Conservation (phyloP, 108 stramenopile genomes). For the Bacterosira constricta region DNA sequence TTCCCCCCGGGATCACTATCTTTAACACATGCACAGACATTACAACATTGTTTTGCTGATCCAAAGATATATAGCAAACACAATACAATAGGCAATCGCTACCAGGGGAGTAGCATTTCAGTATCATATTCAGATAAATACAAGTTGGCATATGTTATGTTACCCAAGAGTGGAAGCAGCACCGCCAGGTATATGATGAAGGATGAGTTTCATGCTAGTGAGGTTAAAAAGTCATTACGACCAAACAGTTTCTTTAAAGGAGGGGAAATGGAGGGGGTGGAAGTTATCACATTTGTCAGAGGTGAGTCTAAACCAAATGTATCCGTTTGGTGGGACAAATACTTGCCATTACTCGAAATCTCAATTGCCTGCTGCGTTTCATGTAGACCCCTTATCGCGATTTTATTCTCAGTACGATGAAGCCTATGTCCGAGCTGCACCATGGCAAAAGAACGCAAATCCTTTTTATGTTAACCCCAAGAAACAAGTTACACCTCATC, state of each 20-base stretch:
- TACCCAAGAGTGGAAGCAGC: slow-evolving; percentile 39
- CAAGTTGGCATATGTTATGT: slow-evolving; percentile 38
- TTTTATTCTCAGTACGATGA: slow-evolving; percentile 31
- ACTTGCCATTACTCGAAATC: too few relatives aligned
- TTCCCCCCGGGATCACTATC: slow-evolving; percentile 28
- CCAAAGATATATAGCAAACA: slow-evolving; percentile 33
- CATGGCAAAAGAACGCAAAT: slow-evolving; percentile 3
- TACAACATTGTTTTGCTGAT: slow-evolving; percentile 33
- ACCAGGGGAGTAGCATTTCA: slow-evolving; percentile 3
- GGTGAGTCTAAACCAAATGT: too few relatives aligned
- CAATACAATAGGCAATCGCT: not conserved
- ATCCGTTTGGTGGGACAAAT: too few relatives aligned
- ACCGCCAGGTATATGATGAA: slow-evolving; percentile 36
- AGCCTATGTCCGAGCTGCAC: slow-evolving; percentile 8
- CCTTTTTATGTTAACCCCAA: not conserved
- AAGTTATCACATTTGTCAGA: slow-evolving; percentile 40
- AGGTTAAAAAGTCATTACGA: slow-evolving; percentile 12
- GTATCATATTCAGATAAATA: slow-evolving; percentile 35
- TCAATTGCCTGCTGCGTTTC: too few relatives aligned
- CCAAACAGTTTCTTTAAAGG: not conserved
- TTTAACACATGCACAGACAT: slow-evolving; percentile 23
- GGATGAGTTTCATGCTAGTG: slow-evolving; percentile 25
- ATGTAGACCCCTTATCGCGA: slow-evolving; percentile 25
- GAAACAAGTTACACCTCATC: not conserved
- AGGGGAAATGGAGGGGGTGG: slow-evolving; percentile 22